Evolutionary conservation across 2,329 filamentous ascomycete species (phyloP).

Genomic region (Fusarium sp.): DNA sequence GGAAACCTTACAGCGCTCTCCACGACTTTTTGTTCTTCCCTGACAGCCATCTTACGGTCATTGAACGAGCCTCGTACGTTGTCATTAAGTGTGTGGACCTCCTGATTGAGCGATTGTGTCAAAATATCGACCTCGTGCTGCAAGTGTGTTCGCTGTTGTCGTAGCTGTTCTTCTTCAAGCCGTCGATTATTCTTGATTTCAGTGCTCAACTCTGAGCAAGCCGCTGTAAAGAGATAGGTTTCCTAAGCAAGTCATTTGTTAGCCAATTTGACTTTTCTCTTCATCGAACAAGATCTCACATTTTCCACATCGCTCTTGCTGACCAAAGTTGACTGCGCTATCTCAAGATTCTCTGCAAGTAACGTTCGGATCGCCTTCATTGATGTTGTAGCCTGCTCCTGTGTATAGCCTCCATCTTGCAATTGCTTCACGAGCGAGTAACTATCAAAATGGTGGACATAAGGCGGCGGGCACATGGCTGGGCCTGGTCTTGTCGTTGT

Average conservation of each 20-base stretch:
- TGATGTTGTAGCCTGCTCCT: constrained; percentile 80
- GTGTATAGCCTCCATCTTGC: constrained; percentile 77
- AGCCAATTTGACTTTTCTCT: constrained; percentile 13
- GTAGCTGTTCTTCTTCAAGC: constrained; percentile 82
- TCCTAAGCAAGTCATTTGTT: constrained; percentile 64
- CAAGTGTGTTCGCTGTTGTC: constrained; percentile 84
- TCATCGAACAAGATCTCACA: constrained; percentile 46
- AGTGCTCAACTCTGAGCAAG: constrained; percentile 90
- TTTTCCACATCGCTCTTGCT: constrained; percentile 96
- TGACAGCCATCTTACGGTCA: constrained; percentile 91
- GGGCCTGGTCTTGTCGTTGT: constrained; percentile 63
- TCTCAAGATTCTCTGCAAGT: constrained; percentile 81
- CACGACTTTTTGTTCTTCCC: constrained; percentile 86
- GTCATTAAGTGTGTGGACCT: constrained; percentile 84
- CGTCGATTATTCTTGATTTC: constrained; percentile 86
- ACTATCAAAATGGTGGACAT: constrained; percentile 97
- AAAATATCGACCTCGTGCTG: constrained; percentile 97
- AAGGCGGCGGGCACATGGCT: constrained; percentile 79
- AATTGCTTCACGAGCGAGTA: constrained; percentile 90
- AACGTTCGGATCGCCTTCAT: constrained; percentile 93
- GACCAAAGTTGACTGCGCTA: constrained; percentile 84
- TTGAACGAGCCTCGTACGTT: constrained; percentile 97
- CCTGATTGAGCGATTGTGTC: constrained; percentile 85
- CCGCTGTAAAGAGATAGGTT: constrained; percentile 92
- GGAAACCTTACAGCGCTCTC: constrained; percentile 77